phyloP scores from a whole-genome alignment of 2,329 filamentous ascomycete species.

The Colletotrichum endophyticum region DNA sequence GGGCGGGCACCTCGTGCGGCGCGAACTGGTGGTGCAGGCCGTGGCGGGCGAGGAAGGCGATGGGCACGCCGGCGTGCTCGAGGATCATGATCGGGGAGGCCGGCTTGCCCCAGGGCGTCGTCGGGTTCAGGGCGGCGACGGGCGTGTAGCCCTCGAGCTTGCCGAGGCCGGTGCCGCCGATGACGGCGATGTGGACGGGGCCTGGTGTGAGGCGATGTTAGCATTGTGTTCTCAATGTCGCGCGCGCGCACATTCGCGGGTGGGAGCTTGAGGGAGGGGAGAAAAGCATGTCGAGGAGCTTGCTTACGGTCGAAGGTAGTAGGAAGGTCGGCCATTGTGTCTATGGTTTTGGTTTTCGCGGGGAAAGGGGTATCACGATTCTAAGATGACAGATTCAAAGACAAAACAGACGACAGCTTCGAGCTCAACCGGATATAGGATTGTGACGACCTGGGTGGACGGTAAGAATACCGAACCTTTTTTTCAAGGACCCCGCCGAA shows the following conservation, averaged over 20 bases:
- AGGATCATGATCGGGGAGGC: slow-evolving; percentile 82
- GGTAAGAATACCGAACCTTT: background rate
- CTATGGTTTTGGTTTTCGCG: background rate
- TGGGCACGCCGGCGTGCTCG: slow-evolving; percentile 79
- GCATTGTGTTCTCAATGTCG: background rate
- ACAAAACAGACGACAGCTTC: background rate
- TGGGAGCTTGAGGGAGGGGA: background rate
- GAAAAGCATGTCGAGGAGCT: background rate
- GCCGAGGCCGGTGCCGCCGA: slow-evolving; percentile 91
- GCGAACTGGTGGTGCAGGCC: slow-evolving; percentile 87
- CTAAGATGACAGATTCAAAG: background rate
- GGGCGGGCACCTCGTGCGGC: slow-evolving; percentile 92
- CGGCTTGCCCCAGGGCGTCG: slow-evolving; percentile 88
- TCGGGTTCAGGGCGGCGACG: slow-evolving; percentile 76
- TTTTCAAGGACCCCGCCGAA: slow-evolving; percentile 13
- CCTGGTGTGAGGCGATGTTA: slow-evolving; percentile 42
- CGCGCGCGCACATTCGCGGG: background rate
- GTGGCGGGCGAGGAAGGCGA: slow-evolving; percentile 95
- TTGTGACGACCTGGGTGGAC: background rate
- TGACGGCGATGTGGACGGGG: slow-evolving; percentile 83
- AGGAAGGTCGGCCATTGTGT: slow-evolving; percentile 58
- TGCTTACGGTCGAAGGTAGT: slow-evolving; percentile 62
- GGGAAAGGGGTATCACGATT: background rate
- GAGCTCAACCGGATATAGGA: background rate
- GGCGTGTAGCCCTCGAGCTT: slow-evolving; percentile 87